These are phyloP conservation scores for Microglena sp. DNA, from an alignment of 139 green algal genomes.

Conservation along the genomic window DNA sequence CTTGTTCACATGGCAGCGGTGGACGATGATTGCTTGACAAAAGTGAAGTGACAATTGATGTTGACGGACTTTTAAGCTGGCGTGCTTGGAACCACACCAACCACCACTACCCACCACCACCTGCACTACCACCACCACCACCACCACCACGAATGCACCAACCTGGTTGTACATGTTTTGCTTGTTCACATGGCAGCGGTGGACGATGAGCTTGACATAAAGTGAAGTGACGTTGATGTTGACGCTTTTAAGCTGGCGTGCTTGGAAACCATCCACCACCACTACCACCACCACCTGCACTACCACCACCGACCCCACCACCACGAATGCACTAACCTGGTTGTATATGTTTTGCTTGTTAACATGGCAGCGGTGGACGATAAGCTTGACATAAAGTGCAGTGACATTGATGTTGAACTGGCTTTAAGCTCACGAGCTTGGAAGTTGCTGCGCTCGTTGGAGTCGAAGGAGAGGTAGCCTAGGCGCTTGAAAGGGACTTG, in stretches of 20 bases:
- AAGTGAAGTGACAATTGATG: slow-evolving; percentile 38
- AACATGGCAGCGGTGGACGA: slow-evolving; percentile 71
- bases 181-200: slow-evolving; percentile 79
- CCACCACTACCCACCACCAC: too few relatives aligned
- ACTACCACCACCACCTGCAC: too few relatives aligned
- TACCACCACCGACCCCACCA: too few relatives aligned
- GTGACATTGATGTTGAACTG: too few relatives aligned
- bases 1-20: slow-evolving; percentile 79
- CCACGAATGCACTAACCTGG: slow-evolving; percentile 32
- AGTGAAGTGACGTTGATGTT: slow-evolving; percentile 47
- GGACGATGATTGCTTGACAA: slow-evolving; percentile 62
- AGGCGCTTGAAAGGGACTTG: slow-evolving; percentile 54
- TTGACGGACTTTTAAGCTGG: slow-evolving; percentile 89
- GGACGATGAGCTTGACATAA: slow-evolving; percentile 58
- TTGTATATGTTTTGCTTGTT: slow-evolving; percentile 89
- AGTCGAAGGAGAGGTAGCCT: slow-evolving; percentile 80
- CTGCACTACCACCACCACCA: too few relatives aligned
- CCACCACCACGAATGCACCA: too few relatives aligned
- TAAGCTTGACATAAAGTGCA: too few relatives aligned
- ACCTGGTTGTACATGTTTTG: slow-evolving; percentile 88
- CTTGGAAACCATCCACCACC: slow-evolving; percentile 11
- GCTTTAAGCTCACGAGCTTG: slow-evolving; percentile 14
- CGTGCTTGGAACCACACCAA: too few relatives aligned
- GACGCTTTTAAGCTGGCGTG: slow-evolving; percentile 88
- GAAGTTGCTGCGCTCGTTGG: slow-evolving; percentile 74